Evolutionary conservation across 768 basidiomycete genomes (phyloP).

Genomic region (Astraeus odoratus): DNA sequence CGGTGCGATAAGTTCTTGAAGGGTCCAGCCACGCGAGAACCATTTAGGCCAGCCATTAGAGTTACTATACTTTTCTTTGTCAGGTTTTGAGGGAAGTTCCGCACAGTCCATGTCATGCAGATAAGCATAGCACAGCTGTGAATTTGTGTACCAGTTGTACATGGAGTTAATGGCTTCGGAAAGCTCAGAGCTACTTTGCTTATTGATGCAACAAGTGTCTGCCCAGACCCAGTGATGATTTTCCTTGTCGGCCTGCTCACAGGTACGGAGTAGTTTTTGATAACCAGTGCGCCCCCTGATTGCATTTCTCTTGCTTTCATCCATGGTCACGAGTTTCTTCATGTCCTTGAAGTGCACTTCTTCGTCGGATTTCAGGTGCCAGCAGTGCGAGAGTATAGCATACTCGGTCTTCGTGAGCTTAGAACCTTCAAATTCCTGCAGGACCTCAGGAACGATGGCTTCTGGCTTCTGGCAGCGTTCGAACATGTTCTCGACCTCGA

Average conservation of each 20-base stretch:
- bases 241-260: neutral
- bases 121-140: conserved; percentile 13
- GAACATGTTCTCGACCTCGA: conserved; percentile 13
- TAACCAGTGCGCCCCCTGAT: neutral
- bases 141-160: conserved; percentile 13
- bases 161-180: too few relatives aligned
- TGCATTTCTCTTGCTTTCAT: neutral
- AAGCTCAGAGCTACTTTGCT: conserved; percentile 14
- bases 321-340: neutral
- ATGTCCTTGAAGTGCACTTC: neutral
- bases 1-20: too few relatives aligned
- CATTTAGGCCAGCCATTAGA: too few relatives aligned
- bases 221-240: conserved; percentile 8
- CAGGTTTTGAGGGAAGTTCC: neutral
- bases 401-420: neutral
- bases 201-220: conserved; percentile 16
- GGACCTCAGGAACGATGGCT: neutral
- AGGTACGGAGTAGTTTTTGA: conserved; percentile 1
- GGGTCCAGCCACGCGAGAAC: too few relatives aligned
- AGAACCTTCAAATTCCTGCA: neutral
- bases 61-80: neutral
- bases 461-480: neutral
- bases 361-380: neutral
- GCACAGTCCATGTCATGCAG: conserved; percentile 4
- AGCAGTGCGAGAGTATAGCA: conserved; percentile 6